A percentile compares a stretch with the other conserved stretches of the same genome.
Conservation (phyloP, 192 early-diverging fungal species). For the Coemansia sp. region DNA sequence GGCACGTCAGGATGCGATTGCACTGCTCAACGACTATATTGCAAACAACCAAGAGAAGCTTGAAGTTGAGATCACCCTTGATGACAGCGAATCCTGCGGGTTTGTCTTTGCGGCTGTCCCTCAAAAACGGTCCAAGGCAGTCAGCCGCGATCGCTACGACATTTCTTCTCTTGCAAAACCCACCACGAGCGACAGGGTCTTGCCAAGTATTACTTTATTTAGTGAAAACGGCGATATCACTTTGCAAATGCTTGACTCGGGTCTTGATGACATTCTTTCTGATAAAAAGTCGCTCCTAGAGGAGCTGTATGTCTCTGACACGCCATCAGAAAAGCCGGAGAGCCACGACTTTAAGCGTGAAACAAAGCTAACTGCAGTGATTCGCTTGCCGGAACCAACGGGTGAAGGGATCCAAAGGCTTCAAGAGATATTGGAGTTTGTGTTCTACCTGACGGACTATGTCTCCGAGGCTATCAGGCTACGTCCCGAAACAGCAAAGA, state of each 20-base stretch:
- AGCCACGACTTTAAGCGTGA: conserved; percentile 55
- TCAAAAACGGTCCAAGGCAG: conserved; percentile 54
- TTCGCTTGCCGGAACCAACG: conserved; percentile 38
- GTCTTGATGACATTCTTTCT: conserved; percentile 52
- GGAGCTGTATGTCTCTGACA: conserved; percentile 61
- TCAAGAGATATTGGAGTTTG: conserved; percentile 49
- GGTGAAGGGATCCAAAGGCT: conserved; percentile 18
- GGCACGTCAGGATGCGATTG: conserved; percentile 51
- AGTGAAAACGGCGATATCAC: conserved; percentile 63
- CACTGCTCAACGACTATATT: conserved; percentile 46
- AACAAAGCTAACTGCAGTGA: conserved; percentile 46
- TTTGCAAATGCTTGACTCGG: conserved; percentile 53
- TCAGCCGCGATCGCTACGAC: conserved; percentile 68
- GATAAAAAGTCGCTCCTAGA: conserved; percentile 54
- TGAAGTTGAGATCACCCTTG: conserved; percentile 52
- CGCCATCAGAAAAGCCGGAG: conserved; percentile 61
- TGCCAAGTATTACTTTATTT: conserved; percentile 53
- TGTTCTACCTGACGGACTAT: conserved; percentile 45
- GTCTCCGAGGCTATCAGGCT: conserved; percentile 33
- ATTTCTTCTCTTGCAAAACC: conserved; percentile 50
- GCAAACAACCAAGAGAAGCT: conserved; percentile 43
- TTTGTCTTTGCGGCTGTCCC: conserved; percentile 74
- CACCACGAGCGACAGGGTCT: conserved; percentile 17
- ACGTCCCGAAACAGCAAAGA: conserved; percentile 54
- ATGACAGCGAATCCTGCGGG: conserved; percentile 35